A percentile compares a stretch with the other conserved stretches of the same genome.
phyloP scores from a whole-genome alignment of 2,329 filamentous ascomycete species.

The Colletotrichum theobromicola region DNA sequence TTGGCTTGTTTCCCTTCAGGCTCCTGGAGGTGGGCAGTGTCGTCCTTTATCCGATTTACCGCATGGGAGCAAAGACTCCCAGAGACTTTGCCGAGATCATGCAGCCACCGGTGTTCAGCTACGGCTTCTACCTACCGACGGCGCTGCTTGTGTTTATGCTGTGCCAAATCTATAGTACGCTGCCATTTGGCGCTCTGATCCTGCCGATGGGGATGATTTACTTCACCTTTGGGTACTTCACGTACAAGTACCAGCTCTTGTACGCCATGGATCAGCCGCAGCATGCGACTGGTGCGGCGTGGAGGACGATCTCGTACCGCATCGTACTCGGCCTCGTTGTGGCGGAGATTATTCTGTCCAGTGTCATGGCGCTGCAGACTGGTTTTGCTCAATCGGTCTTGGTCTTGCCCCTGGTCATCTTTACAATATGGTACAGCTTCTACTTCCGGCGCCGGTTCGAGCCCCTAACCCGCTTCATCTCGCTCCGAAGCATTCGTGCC shows the following conservation, averaged over 20 bases:
- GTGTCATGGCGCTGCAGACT: slow-evolving; percentile 76
- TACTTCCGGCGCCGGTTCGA: slow-evolving; percentile 83
- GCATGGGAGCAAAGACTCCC: slow-evolving; percentile 82
- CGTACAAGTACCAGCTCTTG: slow-evolving; percentile 95
- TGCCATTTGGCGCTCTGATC: slow-evolving; percentile 80
- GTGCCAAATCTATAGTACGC: slow-evolving; percentile 91
- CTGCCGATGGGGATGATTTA: slow-evolving; percentile 84
- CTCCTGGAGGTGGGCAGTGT: slow-evolving; percentile 90
- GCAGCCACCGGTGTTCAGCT: slow-evolving; percentile 87
- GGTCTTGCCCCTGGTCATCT: slow-evolving; percentile 76
- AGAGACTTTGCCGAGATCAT: slow-evolving; percentile 85
- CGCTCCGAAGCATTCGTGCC: slow-evolving; percentile 78
- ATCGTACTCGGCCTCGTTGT: slow-evolving; percentile 85
- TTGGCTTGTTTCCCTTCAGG: slow-evolving; percentile 93
- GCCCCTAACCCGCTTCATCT: slow-evolving; percentile 91
- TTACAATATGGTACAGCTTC: slow-evolving; percentile 88
- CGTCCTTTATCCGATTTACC: slow-evolving; percentile 79
- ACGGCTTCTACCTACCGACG: slow-evolving; percentile 94
- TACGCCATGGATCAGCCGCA: slow-evolving; percentile 99
- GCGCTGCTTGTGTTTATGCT: slow-evolving; percentile 93
- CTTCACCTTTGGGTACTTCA: slow-evolving; percentile 83
- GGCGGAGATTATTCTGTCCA: slow-evolving; percentile 91
- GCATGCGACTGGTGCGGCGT: slow-evolving; percentile 90
- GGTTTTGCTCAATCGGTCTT: slow-evolving; percentile 77
- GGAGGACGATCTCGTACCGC: slow-evolving; percentile 96